Base-by-base conservation (phyloP, 2,329 filamentous ascomycete species). In the Botrytis fragariae region DNA sequence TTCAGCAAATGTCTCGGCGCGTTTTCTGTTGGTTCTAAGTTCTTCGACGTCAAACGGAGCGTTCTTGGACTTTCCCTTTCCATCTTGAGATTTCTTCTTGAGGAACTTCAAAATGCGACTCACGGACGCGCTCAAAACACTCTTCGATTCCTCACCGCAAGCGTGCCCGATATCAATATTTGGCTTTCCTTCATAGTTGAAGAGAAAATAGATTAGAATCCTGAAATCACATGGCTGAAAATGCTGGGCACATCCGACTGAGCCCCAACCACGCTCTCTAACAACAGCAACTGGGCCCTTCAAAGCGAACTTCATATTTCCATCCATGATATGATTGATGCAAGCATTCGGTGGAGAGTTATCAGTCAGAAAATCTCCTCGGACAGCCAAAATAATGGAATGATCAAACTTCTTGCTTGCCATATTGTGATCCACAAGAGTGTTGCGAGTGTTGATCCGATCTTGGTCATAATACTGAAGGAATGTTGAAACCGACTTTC, bases 401-500 rank as follows among this genome's bases (percentile, higher is more conserved):
- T 69, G 65, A 69, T 69, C 48, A 57, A 69, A 69, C 10, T 44
- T 4, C 37, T 57, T 69, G 35, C 65, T 69, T 69, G 25, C 18
- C 65, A 69, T 69, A 37, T 69, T 69, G 12, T 5, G 32, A 57
- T 69, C 48, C 3, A 69, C 48, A 25, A 69, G 65, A 8, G 48
- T 57, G 18, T 57, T 25, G 14, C 65, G 65, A 25, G 65, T 69
- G 4, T 69, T 32, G 1, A 69, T 57, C 1, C 65, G 37, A 18
- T 69, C 65, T 25, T 69, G 65, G 10, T 69, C 65, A 18, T 69
- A 57, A 18, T 57, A 69, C 10, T 69, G 48, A 69, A 57, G 48
- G 37, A 69, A 69, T 1, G 37, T 57, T 57, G 48, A 18, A 2
- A 59, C 48, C 1, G 65, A 69, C 9, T 57, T 69, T 57, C 65